A percentile compares a stretch with the other conserved stretches of the same genome.
Evolutionary conservation across 371 early-diverging fungal genomes (phyloP).

Genomic region (Mortierella sp.): DNA sequence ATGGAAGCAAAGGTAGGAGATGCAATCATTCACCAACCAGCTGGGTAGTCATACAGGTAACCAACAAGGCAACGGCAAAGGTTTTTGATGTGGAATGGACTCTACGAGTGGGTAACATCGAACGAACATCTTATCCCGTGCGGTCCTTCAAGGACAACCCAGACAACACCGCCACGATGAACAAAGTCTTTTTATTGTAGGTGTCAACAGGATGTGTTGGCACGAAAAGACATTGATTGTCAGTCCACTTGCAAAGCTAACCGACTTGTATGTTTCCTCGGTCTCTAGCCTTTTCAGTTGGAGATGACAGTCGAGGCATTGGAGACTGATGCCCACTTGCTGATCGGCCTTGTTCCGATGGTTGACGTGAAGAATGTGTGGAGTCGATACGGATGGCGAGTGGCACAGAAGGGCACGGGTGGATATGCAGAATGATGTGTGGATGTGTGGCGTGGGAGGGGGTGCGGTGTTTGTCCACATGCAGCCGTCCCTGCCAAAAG

Average conservation of each 20-base stretch:
- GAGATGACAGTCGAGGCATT: slow-evolving; percentile 42
- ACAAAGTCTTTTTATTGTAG: slow-evolving; percentile 49
- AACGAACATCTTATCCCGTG: slow-evolving; percentile 29
- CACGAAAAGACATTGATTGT: not conserved
- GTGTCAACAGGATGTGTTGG: not conserved
- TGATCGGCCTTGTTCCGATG: too few species aligned
- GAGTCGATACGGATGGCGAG: too few species aligned
- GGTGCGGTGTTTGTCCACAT: too few species aligned
- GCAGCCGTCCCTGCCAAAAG: too few species aligned
- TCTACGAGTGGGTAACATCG: slow-evolving; percentile 32
- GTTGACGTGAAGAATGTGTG: too few species aligned
- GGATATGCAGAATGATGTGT: too few species aligned
- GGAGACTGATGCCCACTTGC: too few species aligned
- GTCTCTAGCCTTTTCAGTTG: slow-evolving; percentile 29
- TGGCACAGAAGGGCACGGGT: too few species aligned
- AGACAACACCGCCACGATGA: slow-evolving; percentile 49
- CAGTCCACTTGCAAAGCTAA: too few species aligned
- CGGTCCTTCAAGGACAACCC: slow-evolving; percentile 46
- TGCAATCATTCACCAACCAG: not conserved
- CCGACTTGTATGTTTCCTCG: too few species aligned
- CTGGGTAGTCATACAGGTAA: slow-evolving; percentile 42
- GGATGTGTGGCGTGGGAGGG: too few species aligned
- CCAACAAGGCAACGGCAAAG: slow-evolving; percentile 37
- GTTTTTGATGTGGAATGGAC: slow-evolving; percentile 45
- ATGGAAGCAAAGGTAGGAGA: not conserved